Evolutionary conservation across 106 monocot species (phyloP).

Genomic region (Dioscorea alata): DNA sequence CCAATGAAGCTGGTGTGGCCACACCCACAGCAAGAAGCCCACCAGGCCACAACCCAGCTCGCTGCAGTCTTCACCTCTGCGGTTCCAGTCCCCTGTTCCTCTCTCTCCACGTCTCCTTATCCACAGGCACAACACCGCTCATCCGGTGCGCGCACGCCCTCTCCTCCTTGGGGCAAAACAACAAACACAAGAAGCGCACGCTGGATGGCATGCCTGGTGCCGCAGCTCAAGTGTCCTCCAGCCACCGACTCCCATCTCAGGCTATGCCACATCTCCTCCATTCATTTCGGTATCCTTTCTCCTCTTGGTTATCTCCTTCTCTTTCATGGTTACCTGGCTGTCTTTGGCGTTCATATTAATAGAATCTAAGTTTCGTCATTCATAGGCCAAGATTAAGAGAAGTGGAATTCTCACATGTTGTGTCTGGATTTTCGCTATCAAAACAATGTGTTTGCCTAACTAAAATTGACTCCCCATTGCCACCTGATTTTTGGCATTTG

Average conservation of each 20-base stretch:
- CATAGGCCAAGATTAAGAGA: too few species aligned
- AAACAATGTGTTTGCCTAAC: too few species aligned
- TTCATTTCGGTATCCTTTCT: not conserved
- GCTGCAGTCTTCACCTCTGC: not conserved
- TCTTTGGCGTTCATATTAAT: too few species aligned
- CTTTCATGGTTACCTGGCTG: not conserved
- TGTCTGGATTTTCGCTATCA: too few species aligned
- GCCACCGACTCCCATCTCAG: conserved; percentile 7
- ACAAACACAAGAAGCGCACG: not conserved
- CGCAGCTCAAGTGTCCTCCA: conserved; percentile 13
- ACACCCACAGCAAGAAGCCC: not conserved
- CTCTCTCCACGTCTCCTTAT: not conserved
- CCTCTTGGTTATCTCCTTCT: not conserved
- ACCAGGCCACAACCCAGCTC: not conserved
- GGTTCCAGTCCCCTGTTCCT: not conserved
- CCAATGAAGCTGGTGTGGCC: too few species aligned
- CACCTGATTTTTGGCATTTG: too few species aligned
- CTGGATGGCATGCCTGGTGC: conserved; percentile 8
- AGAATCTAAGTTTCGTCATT: too few species aligned
- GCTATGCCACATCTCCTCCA: not conserved
- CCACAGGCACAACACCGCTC: not conserved
- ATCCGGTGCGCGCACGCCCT: too few species aligned
- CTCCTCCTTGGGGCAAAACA: not conserved
- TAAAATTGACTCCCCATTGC: too few species aligned
- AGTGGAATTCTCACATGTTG: too few species aligned